phyloP scores from a whole-genome alignment of 2,329 filamentous ascomycete species.

The Colletotrichum cereale region DNA sequence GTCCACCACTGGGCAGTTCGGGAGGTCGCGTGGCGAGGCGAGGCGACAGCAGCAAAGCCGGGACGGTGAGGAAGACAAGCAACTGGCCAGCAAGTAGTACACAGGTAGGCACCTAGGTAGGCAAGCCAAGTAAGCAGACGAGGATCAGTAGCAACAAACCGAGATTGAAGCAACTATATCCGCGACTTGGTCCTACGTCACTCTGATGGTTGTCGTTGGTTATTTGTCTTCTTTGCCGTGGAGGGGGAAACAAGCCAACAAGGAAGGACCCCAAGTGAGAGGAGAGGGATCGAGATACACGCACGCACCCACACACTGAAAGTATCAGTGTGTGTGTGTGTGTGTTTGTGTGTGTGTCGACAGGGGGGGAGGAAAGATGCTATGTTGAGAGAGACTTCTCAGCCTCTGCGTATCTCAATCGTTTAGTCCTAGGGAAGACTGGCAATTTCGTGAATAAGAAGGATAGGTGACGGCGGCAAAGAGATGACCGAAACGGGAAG shows the following conservation, averaged over 20 bases:
- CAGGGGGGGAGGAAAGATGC: neutral
- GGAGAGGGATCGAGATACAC: conserved; percentile 1
- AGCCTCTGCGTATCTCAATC: neutral
- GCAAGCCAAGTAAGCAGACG: neutral
- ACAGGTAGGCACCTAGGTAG: neutral
- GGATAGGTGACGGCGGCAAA: neutral
- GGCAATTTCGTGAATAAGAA: neutral
- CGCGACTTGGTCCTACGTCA: conserved; percentile 22
- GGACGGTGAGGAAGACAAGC: neutral
- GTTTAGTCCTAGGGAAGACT: neutral
- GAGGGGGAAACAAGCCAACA: neutral
- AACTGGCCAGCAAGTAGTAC: neutral
- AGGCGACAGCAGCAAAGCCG: neutral
- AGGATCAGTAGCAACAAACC: neutral
- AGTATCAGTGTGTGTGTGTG: neutral
- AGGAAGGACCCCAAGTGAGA: neutral
- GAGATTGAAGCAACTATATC: neutral
- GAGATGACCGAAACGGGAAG: conserved; percentile 10
- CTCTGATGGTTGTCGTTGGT: neutral
- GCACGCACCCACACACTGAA: neutral
- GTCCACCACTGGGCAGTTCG: conserved; percentile 13
- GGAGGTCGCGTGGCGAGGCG: conserved; percentile 10
- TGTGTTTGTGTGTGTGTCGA: neutral
- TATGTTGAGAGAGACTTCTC: neutral
- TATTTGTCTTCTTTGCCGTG: neutral